phyloP scores from a whole-genome alignment of 768 basidiomycete species.

The Udeniomyces megalosporus region DNA sequence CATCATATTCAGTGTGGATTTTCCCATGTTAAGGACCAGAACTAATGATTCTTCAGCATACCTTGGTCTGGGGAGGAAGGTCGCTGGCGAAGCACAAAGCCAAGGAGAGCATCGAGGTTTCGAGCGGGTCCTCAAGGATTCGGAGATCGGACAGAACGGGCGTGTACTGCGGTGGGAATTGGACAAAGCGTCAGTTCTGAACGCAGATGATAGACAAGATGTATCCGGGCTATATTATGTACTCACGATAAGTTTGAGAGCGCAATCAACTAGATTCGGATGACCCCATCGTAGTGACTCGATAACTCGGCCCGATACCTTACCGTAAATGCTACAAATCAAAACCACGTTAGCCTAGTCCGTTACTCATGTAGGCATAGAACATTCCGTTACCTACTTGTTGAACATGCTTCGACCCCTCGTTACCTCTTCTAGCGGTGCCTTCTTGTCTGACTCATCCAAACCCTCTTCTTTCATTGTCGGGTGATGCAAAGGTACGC shows the following conservation, averaged over 20 bases:
- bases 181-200: too few relatives aligned
- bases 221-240: neutral
- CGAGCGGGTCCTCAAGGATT: slow-evolving; percentile 7
- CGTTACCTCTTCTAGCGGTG: neutral
- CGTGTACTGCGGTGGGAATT: neutral
- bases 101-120: slow-evolving; percentile 1
- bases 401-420: slow-evolving; percentile 4
- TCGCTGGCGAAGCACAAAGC: too few relatives aligned
- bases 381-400: neutral
- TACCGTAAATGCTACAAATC: slow-evolving; percentile 6
- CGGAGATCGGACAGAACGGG: slow-evolving; percentile 9
- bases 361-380: too few relatives aligned
- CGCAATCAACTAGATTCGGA: slow-evolving; percentile 7
- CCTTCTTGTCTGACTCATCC: neutral
- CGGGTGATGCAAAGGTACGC: neutral
- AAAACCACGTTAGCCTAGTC: too few relatives aligned
- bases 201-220: too few relatives aligned
- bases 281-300: slow-evolving; percentile 8
- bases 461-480: neutral
- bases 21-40: too few relatives aligned
- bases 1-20: too few relatives aligned
- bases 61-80: too few relatives aligned
- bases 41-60: too few relatives aligned
- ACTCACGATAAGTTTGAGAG: slow-evolving; percentile 5
- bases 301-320: slow-evolving; percentile 8